Conservation (phyloP, 148 eudicot genomes). For the Rhododendron vialii region DNA sequence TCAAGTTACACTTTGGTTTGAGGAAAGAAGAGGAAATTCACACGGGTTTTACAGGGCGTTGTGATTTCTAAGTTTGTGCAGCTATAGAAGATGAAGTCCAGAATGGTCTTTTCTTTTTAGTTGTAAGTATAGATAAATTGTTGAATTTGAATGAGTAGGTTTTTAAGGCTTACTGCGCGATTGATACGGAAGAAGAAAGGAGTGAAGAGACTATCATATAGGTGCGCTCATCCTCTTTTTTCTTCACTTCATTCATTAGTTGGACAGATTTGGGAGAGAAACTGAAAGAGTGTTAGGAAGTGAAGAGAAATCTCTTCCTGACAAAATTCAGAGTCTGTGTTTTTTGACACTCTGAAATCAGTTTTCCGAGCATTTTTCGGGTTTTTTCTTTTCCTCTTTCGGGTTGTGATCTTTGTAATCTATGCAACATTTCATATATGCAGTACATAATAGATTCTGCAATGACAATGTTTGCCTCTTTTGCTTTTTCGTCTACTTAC, state of each 20-base stretch:
- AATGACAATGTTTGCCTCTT: not conserved
- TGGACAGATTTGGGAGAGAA: constrained; percentile 17
- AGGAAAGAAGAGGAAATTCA: constrained; percentile 10
- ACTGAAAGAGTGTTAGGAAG: constrained; percentile 17
- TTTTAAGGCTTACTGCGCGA: not conserved
- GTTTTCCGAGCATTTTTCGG: not conserved
- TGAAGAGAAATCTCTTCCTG: constrained; percentile 19
- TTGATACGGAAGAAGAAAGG: constrained; percentile 60
- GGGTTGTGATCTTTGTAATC: constrained; percentile 7
- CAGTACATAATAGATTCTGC: constrained; percentile 18
- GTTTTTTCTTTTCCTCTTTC: constrained; percentile 22
- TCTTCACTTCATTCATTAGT: constrained; percentile 48
- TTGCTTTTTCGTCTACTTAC: not conserved
- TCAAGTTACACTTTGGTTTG: constrained; percentile 62
- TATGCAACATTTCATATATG: not conserved
- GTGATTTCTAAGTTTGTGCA: constrained; percentile 52
- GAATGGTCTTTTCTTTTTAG: constrained; percentile 9
- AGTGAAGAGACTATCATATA: constrained; percentile 72
- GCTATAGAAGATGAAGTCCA: constrained; percentile 33
- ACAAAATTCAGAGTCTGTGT: not conserved
- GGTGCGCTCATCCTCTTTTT: constrained; percentile 98
- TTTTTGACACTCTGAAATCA: not conserved
- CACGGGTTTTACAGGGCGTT: constrained; percentile 10
- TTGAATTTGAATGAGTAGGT: constrained; percentile 26
- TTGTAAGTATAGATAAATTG: constrained; percentile 20